Base-by-base conservation (phyloP, 1,284 basidiomycete genomes). In the Austroboletus sp. region DNA sequence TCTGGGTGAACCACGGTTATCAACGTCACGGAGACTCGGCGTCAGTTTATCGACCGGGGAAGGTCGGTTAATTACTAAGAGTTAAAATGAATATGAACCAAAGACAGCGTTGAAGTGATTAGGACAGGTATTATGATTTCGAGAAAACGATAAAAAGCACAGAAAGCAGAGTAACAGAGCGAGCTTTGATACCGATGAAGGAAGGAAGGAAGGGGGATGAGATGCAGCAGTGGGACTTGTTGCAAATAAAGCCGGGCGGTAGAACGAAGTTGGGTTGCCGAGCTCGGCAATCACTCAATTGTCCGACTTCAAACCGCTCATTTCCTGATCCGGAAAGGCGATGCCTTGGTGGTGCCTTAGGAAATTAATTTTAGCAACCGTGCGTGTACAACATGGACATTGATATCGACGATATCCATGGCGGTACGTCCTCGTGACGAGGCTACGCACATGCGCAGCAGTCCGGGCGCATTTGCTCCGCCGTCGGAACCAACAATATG, bases 11-110 rank as follows among this genome's bases (percentile, higher is more conserved):
- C 21, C 51, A 65, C 61, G 61, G 61, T 67, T 66, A 63, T 63
- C 61, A 67, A 63, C 48, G 62, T 65, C 53, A 67, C 61, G 64
- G 65, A 62, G 66, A 66, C 64, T 53, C 62, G 62, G 62, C 65
- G 64, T 65, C 65, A 60, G 61, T 63, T 63, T 63, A 67, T 66
- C 62, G 64, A 67, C 62, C 61, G 61, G 65, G 61, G 63, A 57
- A 60, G 64, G 57, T 67, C 61, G 65, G 61, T 66, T 65, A 67
- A 67, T 63, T 63, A 66, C 25, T 25, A 25, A 65, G 62, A 50
- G 57, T 48, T 63, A 49, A 63, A 48, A 65, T 66, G 62, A 64
- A 58, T 42, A 45, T 51, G 45, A 33, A 45, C 46, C 42, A 45
- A 49, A 47, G 50, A 47, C 33, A 38, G 46, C 41, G 42, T 46